Evolutionary conservation across 345 rosid species (phyloP).

Genomic region (Gossypioides kirkii): DNA sequence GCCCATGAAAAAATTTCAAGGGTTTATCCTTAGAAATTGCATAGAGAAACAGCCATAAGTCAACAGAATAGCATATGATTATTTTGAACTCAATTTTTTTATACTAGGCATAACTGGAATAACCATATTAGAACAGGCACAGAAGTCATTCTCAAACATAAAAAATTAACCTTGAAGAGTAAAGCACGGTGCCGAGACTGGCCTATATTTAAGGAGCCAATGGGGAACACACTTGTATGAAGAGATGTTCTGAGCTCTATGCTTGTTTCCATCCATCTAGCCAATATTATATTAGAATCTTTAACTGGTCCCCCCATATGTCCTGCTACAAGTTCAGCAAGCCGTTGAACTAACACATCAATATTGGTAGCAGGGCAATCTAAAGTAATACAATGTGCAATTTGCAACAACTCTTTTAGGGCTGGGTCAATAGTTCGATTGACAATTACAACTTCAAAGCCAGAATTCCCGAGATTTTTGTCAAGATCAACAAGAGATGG

Average conservation of each 20-base stretch:
- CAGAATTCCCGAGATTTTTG: conserved; percentile 54
- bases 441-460: conserved; percentile 79
- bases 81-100: not conserved
- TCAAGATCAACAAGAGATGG: conserved; percentile 87
- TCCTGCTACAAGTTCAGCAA: conserved; percentile 87
- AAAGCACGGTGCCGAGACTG: conserved; percentile 93
- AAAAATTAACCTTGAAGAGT: conserved; percentile 80
- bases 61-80: not conserved
- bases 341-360: conserved; percentile 58
- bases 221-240: conserved; percentile 73
- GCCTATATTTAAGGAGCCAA: conserved; percentile 86
- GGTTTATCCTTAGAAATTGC: not conserved
- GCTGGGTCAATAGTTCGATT: conserved; percentile 66
- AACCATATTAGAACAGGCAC: not conserved
- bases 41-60: not conserved
- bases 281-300: conserved; percentile 76
- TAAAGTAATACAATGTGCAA: conserved; percentile 71
- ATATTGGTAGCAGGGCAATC: conserved; percentile 68
- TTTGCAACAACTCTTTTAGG: conserved; percentile 74
- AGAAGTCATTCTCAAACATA: not conserved
- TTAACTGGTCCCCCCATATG: conserved; percentile 98
- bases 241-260: conserved; percentile 69
- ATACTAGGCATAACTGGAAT: not conserved
- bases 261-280: conserved; percentile 85
- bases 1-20: not conserved